A percentile compares a stretch with the other conserved stretches of the same genome.
phyloP scores from a whole-genome alignment of 2,329 filamentous ascomycete genomes.

The Neopestalotiopsis sp. region DNA sequence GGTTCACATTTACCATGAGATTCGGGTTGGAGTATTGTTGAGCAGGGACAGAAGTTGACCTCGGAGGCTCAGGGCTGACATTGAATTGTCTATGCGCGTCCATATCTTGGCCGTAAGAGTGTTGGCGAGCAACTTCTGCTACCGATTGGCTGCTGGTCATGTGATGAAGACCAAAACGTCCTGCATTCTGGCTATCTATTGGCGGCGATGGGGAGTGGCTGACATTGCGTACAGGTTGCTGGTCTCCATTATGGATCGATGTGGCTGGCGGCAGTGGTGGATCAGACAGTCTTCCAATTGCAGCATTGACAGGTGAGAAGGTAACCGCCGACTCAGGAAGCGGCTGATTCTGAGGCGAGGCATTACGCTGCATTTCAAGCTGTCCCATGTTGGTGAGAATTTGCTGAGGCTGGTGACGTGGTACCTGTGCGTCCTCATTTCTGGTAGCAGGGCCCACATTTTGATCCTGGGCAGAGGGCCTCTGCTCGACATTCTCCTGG shows the following conservation, averaged over 20 bases:
- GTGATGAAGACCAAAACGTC: not conserved
- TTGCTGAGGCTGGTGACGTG: constrained; percentile 26
- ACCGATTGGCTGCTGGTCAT: not conserved
- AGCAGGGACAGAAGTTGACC: constrained; percentile 15
- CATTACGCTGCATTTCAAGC: constrained; percentile 19
- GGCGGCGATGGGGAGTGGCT: constrained; percentile 21
- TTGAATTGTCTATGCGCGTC: constrained; percentile 26
- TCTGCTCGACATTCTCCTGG: not conserved
- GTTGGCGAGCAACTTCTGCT: constrained; percentile 22
- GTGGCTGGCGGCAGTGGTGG: constrained; percentile 9
- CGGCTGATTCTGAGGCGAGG: constrained; percentile 21
- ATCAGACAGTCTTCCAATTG: constrained; percentile 16
- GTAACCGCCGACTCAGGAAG: constrained; percentile 19
- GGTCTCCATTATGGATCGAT: constrained; percentile 2
- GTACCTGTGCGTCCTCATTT: constrained; percentile 17
- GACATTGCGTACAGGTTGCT: constrained; percentile 12
- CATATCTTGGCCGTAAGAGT: constrained; percentile 30
- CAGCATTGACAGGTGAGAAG: constrained; percentile 21
- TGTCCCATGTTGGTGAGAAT: constrained; percentile 27
- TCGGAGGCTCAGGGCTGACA: constrained; percentile 33
- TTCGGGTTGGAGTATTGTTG: constrained; percentile 32
- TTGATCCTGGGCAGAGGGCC: constrained; percentile 15
- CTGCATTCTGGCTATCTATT: not conserved
- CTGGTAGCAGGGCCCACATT: constrained; percentile 15
- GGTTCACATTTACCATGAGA: constrained; percentile 34